Base-by-base conservation (phyloP, 768 basidiomycete species). In the Rhodotorula diobovata region DNA sequence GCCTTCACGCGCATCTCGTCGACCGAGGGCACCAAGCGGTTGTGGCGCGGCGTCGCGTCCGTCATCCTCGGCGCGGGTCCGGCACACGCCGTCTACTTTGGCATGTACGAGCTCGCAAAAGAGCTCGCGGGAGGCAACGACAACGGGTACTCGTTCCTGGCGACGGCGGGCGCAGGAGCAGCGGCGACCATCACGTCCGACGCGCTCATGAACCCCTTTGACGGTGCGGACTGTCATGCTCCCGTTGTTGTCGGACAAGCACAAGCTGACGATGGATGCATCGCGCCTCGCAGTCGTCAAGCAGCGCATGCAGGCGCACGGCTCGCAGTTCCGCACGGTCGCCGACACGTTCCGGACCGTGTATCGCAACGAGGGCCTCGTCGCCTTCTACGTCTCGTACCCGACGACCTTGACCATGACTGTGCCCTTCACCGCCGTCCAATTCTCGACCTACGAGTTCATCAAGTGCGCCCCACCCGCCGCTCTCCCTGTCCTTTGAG, bases 161-260 rank as follows among this genome's bases (percentile, higher is more conserved):
- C 93, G 54, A 96, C 93, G 45, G 96, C 95, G 41, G 77, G 93
- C 41, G 96, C 96, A 41, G 96, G 96, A 71, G 96, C 93, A 56
- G 86, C 89, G 0, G 96, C 95, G 0, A 97, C 96, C 18, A 90
- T 94, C 74, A 90, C 93, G 7, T 90, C 89, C 68, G 96, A 99
- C 82, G 96, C 96, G 5, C 83, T 98, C 65, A 99, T 99, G 96
- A 99, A 98, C 81, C 96, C 96, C 5, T 99, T 99, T 79, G 96
- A 99, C 82, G 95, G 95, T 96, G 80, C 79, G 87, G 81, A 23
- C 8, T 9, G 20, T 18, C 34, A 11, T 37, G 67, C 53, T 57
- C 21, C 34, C 61, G 20, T 32, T 12, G 28, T 53, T 20, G 43
- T 15, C 59, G 25, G 32, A 34, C n/a, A 28, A 39, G n/a, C n/a